Conservation (phyloP, 2,329 filamentous ascomycete species). For the Chaetomium sp. region DNA sequence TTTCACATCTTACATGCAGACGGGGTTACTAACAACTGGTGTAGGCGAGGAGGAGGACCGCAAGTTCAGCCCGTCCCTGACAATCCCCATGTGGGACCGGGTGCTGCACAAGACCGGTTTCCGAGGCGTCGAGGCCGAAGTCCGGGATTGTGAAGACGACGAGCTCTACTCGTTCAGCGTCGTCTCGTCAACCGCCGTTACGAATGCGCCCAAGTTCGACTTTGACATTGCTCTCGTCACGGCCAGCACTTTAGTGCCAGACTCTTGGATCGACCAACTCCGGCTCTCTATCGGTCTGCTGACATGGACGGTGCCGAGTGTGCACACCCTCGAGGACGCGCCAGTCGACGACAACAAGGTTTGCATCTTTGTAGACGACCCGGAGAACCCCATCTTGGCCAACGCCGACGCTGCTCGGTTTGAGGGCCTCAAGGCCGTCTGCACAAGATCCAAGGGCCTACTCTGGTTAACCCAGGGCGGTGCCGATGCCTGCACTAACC, state of each 20-base stretch:
- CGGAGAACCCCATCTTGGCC: conserved; percentile 27
- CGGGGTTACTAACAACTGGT: conserved; percentile 10
- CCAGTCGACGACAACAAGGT: conserved; percentile 24
- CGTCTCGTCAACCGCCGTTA: conserved; percentile 30
- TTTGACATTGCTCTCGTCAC: conserved; percentile 32
- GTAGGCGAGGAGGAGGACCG: conserved; percentile 33
- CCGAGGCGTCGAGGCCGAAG: conserved; percentile 33
- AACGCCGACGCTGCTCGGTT: conserved; percentile 21
- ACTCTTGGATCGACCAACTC: conserved; percentile 31
- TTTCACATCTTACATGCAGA: neutral
- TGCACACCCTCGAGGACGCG: conserved; percentile 24
- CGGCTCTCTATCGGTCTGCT: conserved; percentile 28
- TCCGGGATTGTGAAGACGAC: conserved; percentile 34
- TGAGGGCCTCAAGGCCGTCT: conserved; percentile 28
- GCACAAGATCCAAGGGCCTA: conserved; percentile 29
- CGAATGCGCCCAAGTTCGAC: conserved; percentile 22
- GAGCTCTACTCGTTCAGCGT: conserved; percentile 33
- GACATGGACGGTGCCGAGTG: conserved; percentile 29
- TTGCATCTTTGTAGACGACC: conserved; percentile 32
- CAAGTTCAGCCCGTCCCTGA: conserved; percentile 33
- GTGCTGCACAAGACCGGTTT: conserved; percentile 34
- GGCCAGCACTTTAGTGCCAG: conserved; percentile 2
- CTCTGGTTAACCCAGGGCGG: conserved; percentile 34
- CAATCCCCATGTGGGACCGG: conserved; percentile 35
- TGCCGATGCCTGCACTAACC: conserved; percentile 17